Conservation (phyloP, 768 basidiomycete genomes). For the Mycena indigotica region DNA sequence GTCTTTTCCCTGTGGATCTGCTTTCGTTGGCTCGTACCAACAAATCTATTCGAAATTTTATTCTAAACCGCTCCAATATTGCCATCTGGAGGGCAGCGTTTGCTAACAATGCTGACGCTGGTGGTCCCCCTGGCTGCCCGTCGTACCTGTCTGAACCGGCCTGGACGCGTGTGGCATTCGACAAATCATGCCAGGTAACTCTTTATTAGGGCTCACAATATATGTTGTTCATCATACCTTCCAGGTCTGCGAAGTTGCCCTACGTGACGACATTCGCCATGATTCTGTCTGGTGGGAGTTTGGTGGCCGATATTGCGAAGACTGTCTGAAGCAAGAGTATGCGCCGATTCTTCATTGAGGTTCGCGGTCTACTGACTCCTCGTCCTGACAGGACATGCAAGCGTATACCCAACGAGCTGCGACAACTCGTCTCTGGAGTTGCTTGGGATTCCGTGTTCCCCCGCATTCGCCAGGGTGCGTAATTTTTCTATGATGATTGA, state of each 20-base stretch:
- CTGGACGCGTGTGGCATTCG: slow-evolving; percentile 14
- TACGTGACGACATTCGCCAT: neutral
- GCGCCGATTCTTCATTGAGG: neutral
- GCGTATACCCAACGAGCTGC: neutral
- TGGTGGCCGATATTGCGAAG: neutral
- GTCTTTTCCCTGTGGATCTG: slow-evolving; percentile 22
- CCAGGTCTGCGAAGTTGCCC: neutral
- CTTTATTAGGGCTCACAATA: no score
- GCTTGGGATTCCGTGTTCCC: neutral
- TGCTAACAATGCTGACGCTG: neutral
- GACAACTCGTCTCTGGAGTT: neutral
- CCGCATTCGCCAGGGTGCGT: neutral
- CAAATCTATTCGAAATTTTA: slow-evolving; percentile 14
- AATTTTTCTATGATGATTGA: neutral
- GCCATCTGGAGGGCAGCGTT: slow-evolving; percentile 19
- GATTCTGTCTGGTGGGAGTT: slow-evolving; percentile 2
- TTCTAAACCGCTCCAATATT: slow-evolving; percentile 14
- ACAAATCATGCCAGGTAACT: slow-evolving; percentile 13
- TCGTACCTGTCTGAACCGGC: slow-evolving; percentile 4
- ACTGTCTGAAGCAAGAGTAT: neutral
- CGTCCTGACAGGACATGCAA: neutral
- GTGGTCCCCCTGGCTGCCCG: slow-evolving; percentile 8
- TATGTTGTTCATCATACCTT: neutral
- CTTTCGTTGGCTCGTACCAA: slow-evolving; percentile 12
- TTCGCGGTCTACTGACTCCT: neutral